Evolutionary conservation across 2,329 filamentous ascomycete species (phyloP), one percentile per base, ranked within the genome.

Genomic region (Sporothrix protearum): DNA sequence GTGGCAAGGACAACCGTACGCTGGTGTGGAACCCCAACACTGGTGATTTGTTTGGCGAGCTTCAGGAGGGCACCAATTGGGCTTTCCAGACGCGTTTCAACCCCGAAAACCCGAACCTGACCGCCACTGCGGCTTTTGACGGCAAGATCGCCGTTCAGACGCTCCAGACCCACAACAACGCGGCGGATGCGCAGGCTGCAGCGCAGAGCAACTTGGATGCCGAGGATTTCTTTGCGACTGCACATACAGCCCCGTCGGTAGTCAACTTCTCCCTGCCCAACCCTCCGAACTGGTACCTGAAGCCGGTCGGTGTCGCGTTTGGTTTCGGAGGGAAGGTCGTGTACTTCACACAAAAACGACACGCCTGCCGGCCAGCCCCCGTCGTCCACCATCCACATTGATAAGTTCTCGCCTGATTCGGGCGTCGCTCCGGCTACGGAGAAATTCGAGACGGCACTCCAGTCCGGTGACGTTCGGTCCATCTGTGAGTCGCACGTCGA

Each of bases 61-160:
- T 98, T 78, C 94, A 95, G 4, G 93, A 97, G 77, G 94, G 97
- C 70, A 97, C 95, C n/a, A 99, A 98, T 81, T 99, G 96, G 95
- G 97, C 94, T 6, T 99, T 99, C 84, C 90, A 95, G 79, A 97
- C 96, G 5, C 88, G 91, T 74, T 98, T 96, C 87, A 94, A 97
- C 80, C 96, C 96, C 39, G 90, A 92, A 76, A 97, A 99, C 80
- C 95, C 96, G 12, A 92, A 90, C 78, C 85, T 99, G 72, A 93
- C 95, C 67, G 96, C 96, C 22, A 98, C 96, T 22, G 96, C 96
- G 10, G 97, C 95, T 1, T 98, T 98, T 76, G 96, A 99, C 78
- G 96, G 96, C 76, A 97, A 96, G 82, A 97, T 99, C 74, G 91
- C 92, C 1, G 85, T 99, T 59, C 95, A 97, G 79, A 97, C 95